Percentiles rank a stretch among this genome's conserved stretches.
These are phyloP conservation scores for Heterobasidion irregulare DNA, from an alignment of 1,284 basidiomycete genomes.

Conservation along the genomic window DNA sequence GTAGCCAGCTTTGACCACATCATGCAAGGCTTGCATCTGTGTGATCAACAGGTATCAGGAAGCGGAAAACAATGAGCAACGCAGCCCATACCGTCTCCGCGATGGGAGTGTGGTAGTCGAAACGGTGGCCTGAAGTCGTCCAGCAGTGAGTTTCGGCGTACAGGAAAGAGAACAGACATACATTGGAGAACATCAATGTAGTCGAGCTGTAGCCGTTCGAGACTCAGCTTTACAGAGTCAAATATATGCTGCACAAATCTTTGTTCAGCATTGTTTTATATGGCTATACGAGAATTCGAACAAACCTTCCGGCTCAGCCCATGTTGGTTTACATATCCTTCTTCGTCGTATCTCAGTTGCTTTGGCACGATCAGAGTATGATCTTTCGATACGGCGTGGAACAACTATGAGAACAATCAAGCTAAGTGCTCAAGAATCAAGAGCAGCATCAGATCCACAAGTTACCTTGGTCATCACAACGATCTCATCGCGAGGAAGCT, in stretches of 20 bases:
- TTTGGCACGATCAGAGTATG: background rate
- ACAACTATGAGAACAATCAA: background rate
- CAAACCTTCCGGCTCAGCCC: background rate
- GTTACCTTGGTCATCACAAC: conserved; percentile 6
- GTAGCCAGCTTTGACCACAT: conserved; percentile 7
- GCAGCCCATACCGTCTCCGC: conserved; percentile 25
- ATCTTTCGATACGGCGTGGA: background rate
- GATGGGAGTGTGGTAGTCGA: conserved; percentile 24
- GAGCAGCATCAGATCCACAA: too few species aligned
- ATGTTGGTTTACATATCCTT: conserved; percentile 1
- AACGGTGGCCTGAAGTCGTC: conserved; percentile 19
- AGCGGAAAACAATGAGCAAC: too few species aligned
- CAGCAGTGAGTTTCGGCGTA: conserved; percentile 25
- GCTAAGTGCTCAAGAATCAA: too few species aligned
- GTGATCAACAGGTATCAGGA: background rate
- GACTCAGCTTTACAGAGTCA: conserved; percentile 24
- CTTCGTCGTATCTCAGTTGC: background rate
- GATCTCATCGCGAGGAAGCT: conserved; percentile 6
- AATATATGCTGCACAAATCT: conserved; percentile 18
- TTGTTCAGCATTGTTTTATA: background rate
- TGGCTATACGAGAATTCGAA: background rate
- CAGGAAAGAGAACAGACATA: conserved; percentile 13
- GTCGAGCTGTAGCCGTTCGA: conserved; percentile 23
- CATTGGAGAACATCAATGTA: conserved; percentile 30
- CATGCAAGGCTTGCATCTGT: conserved; percentile 9